These are phyloP conservation scores for Sporothrix pseudoabietina DNA, from an alignment of 2,329 filamentous ascomycete genomes.

Conservation along the genomic window DNA sequence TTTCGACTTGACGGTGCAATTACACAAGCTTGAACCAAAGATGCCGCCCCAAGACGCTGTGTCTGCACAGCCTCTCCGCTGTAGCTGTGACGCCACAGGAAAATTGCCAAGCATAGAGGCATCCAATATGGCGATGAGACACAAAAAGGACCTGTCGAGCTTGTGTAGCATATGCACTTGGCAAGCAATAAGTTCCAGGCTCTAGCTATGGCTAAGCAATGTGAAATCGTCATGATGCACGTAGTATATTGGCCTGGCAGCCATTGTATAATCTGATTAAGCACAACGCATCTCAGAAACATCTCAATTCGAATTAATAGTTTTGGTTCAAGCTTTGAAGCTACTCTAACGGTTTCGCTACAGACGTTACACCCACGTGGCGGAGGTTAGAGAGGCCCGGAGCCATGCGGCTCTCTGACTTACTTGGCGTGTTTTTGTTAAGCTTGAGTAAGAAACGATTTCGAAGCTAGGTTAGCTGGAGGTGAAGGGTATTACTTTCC, in stretches of 20 bases:
- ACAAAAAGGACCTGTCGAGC: neutral
- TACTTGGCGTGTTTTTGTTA: too few relatives aligned
- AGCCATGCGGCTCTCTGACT: neutral
- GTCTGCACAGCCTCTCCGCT: conserved; percentile 10
- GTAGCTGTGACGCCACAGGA: conserved; percentile 1
- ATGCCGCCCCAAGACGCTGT: neutral
- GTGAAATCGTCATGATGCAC: neutral
- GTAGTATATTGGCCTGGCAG: neutral
- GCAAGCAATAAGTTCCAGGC: neutral
- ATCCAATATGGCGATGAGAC: neutral
- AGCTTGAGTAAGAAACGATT: too few relatives aligned
- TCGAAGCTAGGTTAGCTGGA: too few relatives aligned
- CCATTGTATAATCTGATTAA: neutral
- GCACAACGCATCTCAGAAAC: neutral
- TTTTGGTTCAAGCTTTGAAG: neutral
- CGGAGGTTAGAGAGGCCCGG: neutral
- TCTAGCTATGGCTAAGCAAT: neutral
- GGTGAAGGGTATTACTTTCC: too few relatives aligned
- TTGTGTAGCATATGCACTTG: neutral
- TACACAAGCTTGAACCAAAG: neutral
- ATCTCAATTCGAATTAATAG: neutral
- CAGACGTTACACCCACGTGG: neutral
- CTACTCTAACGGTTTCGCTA: neutral
- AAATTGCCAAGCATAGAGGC: neutral
- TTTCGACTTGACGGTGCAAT: conserved; percentile 12